Conservation (phyloP, 805 yeast genomes). For the Kockiozyma suomiensis region DNA sequence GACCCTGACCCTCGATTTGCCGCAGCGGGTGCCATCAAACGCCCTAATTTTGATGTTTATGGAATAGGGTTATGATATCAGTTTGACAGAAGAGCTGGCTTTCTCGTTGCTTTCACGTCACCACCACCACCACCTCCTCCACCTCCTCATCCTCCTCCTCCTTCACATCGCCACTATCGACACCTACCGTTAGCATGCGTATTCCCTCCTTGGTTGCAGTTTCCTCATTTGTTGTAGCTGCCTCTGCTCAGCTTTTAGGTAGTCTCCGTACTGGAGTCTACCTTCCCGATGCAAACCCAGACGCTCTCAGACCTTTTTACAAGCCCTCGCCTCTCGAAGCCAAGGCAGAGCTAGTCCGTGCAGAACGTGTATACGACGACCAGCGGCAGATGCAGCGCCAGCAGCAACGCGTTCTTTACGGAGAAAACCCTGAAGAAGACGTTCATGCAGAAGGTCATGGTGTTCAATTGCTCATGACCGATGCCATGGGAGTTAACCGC, state of each 20-base stretch:
- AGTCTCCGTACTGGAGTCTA: conserved; percentile 18
- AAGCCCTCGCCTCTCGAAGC: conserved; percentile 2
- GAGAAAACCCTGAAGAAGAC: conserved; percentile 11
- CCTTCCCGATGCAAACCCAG: conserved; percentile 15
- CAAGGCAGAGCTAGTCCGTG: conserved; percentile 8
- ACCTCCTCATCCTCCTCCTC: background rate
- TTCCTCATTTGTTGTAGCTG: conserved; percentile 1
- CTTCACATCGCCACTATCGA: background rate
- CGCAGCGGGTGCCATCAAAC: background rate
- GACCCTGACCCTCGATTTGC: conserved; percentile 10
- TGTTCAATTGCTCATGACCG: conserved; percentile 43
- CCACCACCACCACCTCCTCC: background rate
- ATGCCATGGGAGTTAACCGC: conserved; percentile 45
- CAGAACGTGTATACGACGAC: conserved; percentile 5
- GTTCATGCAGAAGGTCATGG: conserved; percentile 24
- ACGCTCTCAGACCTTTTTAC: conserved; percentile 26
- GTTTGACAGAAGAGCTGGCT: no score
- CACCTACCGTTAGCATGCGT: no score
- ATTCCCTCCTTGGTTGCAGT: background rate
- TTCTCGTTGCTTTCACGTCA: background rate
- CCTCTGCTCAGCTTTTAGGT: conserved; percentile 27
- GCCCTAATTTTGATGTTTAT: background rate
- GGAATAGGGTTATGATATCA: conserved; percentile 2
- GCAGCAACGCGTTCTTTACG: conserved; percentile 28
- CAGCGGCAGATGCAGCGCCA: background rate